These are phyloP conservation scores for Omphalotus olearius DNA, from an alignment of 1,284 basidiomycete species.

Conservation along the genomic window DNA sequence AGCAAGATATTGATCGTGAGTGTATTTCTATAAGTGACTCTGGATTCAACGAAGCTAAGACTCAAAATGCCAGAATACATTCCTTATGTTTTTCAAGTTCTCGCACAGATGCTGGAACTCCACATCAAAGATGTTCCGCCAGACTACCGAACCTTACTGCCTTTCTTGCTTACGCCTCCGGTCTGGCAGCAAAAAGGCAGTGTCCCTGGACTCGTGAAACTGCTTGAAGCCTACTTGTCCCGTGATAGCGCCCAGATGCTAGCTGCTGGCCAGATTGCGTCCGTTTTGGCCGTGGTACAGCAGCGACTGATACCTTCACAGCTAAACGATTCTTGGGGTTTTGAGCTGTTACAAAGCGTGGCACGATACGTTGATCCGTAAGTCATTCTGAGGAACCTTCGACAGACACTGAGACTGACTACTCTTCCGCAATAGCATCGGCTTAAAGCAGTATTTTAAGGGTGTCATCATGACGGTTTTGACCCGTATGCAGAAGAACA, in stretches of 20 bases:
- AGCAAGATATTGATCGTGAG: constrained; percentile 89
- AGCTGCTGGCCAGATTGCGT: constrained; percentile 70
- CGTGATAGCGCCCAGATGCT: constrained; percentile 72
- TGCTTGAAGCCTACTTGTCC: constrained; percentile 82
- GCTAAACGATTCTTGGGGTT: constrained; percentile 87
- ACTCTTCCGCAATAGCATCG: constrained; percentile 37
- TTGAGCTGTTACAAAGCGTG: constrained; percentile 84
- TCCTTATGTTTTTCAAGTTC: constrained; percentile 95
- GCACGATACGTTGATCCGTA: constrained; percentile 72
- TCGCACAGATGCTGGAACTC: constrained; percentile 92
- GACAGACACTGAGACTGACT: not conserved
- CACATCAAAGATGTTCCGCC: constrained; percentile 59
- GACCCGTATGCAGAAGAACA: constrained; percentile 83
- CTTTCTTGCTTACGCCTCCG: constrained; percentile 81
- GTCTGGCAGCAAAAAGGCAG: constrained; percentile 97
- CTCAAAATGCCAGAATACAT: constrained; percentile 72
- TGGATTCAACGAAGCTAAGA: not conserved
- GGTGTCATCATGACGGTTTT: constrained; percentile 80
- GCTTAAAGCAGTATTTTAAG: constrained; percentile 74
- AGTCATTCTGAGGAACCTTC: constrained; percentile 27
- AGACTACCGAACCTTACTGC: constrained; percentile 78
- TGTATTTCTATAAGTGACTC: constrained; percentile 14
- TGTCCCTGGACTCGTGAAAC: constrained; percentile 88
- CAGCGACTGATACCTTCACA: constrained; percentile 86
- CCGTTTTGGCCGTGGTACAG: constrained; percentile 88